These are phyloP conservation scores for Meyerozyma sp. DNA, from an alignment of 1,139 yeast species.

Conservation along the genomic window DNA sequence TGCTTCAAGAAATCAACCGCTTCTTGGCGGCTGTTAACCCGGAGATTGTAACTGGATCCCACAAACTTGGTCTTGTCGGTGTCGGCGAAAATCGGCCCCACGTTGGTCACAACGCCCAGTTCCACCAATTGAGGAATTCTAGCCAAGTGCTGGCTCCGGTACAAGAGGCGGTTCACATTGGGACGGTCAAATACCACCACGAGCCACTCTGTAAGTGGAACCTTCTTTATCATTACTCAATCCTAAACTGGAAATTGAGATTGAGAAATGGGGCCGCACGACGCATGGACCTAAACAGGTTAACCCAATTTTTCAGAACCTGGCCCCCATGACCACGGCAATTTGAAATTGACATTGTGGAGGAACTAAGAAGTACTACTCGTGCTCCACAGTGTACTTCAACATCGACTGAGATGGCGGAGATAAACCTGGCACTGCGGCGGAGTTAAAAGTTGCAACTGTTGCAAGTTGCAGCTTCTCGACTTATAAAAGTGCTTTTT, in stretches of 20 bases:
- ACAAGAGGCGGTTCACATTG: conserved; percentile 6
- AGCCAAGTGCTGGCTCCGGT: conserved; percentile 9
- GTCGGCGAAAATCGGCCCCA: conserved; percentile 11
- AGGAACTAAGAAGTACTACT: too few relatives aligned
- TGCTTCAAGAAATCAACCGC: conserved; percentile 8
- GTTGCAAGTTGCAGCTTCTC: background rate
- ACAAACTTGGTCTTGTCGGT: conserved; percentile 7
- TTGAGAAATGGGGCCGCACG: background rate
- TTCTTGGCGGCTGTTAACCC: conserved; percentile 6
- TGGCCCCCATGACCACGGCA: too few relatives aligned
- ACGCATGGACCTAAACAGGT: background rate
- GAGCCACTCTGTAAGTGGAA: conserved; percentile 8
- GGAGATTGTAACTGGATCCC: conserved; percentile 10
- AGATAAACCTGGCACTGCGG: too few relatives aligned
- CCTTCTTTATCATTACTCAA: background rate
- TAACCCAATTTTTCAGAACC: too few relatives aligned
- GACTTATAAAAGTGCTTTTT: too few relatives aligned
- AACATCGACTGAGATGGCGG: too few relatives aligned
- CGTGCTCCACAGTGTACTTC: too few relatives aligned
- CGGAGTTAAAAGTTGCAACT: background rate
- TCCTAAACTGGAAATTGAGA: background rate
- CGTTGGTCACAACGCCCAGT: conserved; percentile 6
- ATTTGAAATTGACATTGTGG: too few relatives aligned
- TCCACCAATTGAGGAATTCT: conserved; percentile 8
- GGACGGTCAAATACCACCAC: conserved; percentile 11